Conservation (phyloP, 768 basidiomycete genomes). For the Suillus clintonianus region DNA sequence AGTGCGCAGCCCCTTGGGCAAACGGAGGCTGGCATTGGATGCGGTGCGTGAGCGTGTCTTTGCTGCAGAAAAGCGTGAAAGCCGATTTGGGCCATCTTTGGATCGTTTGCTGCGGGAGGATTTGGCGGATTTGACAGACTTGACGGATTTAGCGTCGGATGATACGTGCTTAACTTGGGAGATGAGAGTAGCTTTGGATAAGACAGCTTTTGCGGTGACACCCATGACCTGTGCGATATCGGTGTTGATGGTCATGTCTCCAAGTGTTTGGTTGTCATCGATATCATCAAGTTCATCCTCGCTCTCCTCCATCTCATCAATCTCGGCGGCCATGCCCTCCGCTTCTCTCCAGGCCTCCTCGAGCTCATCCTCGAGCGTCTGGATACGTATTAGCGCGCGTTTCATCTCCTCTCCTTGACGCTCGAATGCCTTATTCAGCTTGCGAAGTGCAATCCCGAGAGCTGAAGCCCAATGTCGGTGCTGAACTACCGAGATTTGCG, state of each 20-base stretch:
- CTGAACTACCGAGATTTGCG: conserved; percentile 59
- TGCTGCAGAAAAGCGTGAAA: conserved; percentile 60
- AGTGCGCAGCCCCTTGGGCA: conserved; percentile 43
- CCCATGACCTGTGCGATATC: conserved; percentile 35
- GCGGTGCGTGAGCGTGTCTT: conserved; percentile 61
- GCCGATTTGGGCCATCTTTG: conserved; percentile 32
- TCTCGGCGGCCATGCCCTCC: conserved; percentile 68
- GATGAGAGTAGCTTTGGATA: conserved; percentile 36
- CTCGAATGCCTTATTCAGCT: conserved; percentile 76
- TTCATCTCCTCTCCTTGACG: conserved; percentile 61
- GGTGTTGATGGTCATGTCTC: conserved; percentile 24
- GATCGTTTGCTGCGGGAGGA: conserved; percentile 26
- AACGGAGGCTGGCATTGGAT: conserved; percentile 67
- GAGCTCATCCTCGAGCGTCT: conserved; percentile 65
- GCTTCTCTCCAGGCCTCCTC: conserved; percentile 83
- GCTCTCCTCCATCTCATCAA: conserved; percentile 59
- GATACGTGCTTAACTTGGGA: conserved; percentile 10
- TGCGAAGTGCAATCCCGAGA: conserved; percentile 73
- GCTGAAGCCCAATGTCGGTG: conserved; percentile 77
- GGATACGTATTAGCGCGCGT: conserved; percentile 47
- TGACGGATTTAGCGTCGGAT: conserved; percentile 26
- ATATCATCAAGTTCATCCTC: conserved; percentile 25
- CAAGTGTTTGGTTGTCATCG: conserved; percentile 29
- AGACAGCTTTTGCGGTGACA: conserved; percentile 40
- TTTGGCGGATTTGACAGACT: conserved; percentile 18